Evolutionary conservation across 31 red algal species (phyloP), one percentile per base, ranked within the genome.

Genomic region (Asparagopsis taxiformis): DNA sequence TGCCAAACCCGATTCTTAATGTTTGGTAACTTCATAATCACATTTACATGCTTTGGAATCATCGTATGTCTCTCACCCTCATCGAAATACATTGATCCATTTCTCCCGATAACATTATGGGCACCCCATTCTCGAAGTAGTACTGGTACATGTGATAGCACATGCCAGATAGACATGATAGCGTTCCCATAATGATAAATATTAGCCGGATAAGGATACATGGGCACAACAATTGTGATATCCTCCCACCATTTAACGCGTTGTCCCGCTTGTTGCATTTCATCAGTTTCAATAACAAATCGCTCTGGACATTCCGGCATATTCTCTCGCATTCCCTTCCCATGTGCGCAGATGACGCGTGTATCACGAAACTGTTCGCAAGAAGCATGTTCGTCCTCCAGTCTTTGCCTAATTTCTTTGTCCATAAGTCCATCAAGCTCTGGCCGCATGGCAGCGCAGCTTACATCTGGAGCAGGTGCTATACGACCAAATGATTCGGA

Each of bases 171-270:
- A 20, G 43, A 21, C 1, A 59, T 51, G 38, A 68, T 32, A 17
- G 65, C 46, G 50, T 67, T 67, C 2, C 62, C 33, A 41, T 48
- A 85, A 49, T 85, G 81, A 51, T 68, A 85, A n/a, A 85, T 85
- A 35, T 85, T 85, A 5, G 31, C 62, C 1, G 59, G 53, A 38
- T 66, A 74, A 16, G 81, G 69, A 36, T 68, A 75, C 8, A 38
- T 62, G 23, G 81, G 81, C 16, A 85, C 61, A 19, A 75, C 24
- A 0, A 85, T 11, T 0, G 70, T 29, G 43, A 76, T 1, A 36
- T 35, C 30, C 1, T 70, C 65, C 0, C 70, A 33, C 77, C 77
- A 82, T 3, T 26, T 51, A 16, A n/a, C n/a, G 46, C 38, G 6
- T 22, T 48, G 29, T 28, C 21, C n/a, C 23, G 10, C 15, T 35